Conservation (phyloP, 805 yeast species). For the Kodamaea fukazawae region DNA sequence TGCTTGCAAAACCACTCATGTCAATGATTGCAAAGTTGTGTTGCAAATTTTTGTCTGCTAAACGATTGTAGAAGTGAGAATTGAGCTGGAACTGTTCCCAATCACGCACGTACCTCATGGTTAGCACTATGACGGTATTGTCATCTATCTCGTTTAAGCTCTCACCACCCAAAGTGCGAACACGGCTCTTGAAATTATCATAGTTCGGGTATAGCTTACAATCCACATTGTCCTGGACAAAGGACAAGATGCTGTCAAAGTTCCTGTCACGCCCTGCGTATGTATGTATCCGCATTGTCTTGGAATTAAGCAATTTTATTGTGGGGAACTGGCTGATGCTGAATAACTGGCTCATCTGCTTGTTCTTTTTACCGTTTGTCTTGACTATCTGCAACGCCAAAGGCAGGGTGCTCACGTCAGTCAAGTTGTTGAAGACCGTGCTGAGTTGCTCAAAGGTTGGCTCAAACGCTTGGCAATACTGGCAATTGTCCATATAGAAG, state of each 20-base stretch:
- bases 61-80: constrained; percentile 31
- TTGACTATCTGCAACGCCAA: constrained; percentile 30
- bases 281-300: constrained; percentile 38
- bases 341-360: constrained; percentile 37
- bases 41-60: constrained; percentile 17
- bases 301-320: constrained; percentile 42
- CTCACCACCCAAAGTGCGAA: too few relatives aligned
- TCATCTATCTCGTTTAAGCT: constrained; percentile 14
- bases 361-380: constrained; percentile 26
- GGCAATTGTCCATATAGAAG: constrained; percentile 43
- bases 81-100: constrained; percentile 36
- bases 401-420: constrained; percentile 30
- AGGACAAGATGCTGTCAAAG: constrained; percentile 20
- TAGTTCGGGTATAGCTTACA: constrained; percentile 20
- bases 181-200: constrained; percentile 16
- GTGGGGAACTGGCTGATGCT: constrained; percentile 47
- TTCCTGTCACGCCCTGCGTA: constrained; percentile 29
- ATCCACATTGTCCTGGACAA: constrained; percentile 13
- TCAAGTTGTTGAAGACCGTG: constrained; percentile 35
- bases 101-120: constrained; percentile 20
- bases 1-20: constrained; percentile 18
- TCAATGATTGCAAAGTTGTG: constrained; percentile 26
- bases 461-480: constrained; percentile 30
- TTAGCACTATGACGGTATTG: constrained; percentile 23
- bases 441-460: constrained; percentile 39